Percentiles rank a stretch among this genome's conserved stretches.
These are phyloP conservation scores for Fusarium armeniacum DNA, from an alignment of 2,329 filamentous ascomycete genomes.

Conservation along the genomic window DNA sequence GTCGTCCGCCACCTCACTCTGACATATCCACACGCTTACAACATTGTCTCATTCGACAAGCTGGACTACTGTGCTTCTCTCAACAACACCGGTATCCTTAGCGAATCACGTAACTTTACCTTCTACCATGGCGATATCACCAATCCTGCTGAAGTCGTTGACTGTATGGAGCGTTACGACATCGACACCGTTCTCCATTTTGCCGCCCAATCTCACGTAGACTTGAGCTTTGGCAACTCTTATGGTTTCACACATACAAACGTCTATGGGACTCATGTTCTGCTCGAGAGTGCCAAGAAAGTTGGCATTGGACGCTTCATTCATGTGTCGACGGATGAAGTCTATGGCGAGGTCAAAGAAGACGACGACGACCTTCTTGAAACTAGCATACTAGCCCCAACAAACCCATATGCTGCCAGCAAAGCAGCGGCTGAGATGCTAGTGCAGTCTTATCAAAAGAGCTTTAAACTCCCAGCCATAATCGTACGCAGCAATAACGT, in stretches of 20 bases:
- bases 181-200: constrained; percentile 89
- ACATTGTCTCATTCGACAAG: constrained; percentile 86
- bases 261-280: constrained; percentile 85
- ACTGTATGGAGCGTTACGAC: constrained; percentile 76
- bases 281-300: constrained; percentile 82
- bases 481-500: constrained; percentile 88
- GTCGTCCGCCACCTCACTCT: constrained; percentile 82
- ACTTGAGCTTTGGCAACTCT: constrained; percentile 85
- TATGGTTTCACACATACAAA: constrained; percentile 86
- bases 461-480: constrained; percentile 83
- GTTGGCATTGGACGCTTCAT: constrained; percentile 80
- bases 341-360: constrained; percentile 83
- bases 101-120: constrained; percentile 77
- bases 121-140: constrained; percentile 87
- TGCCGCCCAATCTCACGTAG: constrained; percentile 87
- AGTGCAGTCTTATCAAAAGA: constrained; percentile 88
- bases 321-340: constrained; percentile 87
- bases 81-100: constrained; percentile 81
- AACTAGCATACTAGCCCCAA: constrained; percentile 80
- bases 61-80: constrained; percentile 85
- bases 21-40: constrained; percentile 81
- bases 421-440: constrained; percentile 89
- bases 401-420: constrained; percentile 85
- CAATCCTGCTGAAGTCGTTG: constrained; percentile 76
- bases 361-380: constrained; percentile 80